Base-by-base conservation (phyloP, 768 basidiomycete genomes). In the Aureoboletus auriporus region DNA sequence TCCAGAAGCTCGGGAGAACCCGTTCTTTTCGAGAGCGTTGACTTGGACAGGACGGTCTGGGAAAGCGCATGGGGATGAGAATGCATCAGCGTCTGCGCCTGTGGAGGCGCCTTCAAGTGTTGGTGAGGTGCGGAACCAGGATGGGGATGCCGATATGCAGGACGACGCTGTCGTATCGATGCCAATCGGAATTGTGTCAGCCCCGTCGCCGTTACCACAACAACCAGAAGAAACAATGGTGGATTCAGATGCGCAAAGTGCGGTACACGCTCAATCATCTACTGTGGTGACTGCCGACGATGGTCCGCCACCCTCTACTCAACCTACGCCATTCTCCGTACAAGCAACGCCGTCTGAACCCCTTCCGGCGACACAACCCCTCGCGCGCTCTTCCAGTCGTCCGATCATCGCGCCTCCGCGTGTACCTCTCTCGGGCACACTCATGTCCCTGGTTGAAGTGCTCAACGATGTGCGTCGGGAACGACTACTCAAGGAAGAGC, bases 11-110 rank as follows among this genome's bases (percentile, higher is more conserved):
- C 33, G 56, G 6, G 56, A 56, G 11, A 58, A 56, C 12, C 5
- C 58, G 4, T 65, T 64, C 48, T 64, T 63, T 38, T 64, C 63
- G 20, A 52, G 63, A 20, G 63, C 49, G 7, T 33, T 65, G 50
- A 39, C 5, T 17, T 34, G 55, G 9, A 27, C 11, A 6, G 6
- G 13, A 3, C 44, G 43, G 7, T 14, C 50, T 38, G 23, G 8
- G 12, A 56, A 51, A 1, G 43, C 26, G 5, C 28, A 30, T 3
- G 30, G 6, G 16, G 39, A 48, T 14, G 35, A 34, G 35, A 39
- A n/a, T 23, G 12, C 11, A 4, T 34, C 41, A 13, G 13, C 13
- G 10, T 17, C 50, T 10, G 2, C 13, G 11, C 12, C 51, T 28
- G 30, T 16, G 38, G 48, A 51, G 6, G 17, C 14, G 3, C 20